phyloP scores from a whole-genome alignment of 164 flowering plant species.

The Vitis riparia region DNA sequence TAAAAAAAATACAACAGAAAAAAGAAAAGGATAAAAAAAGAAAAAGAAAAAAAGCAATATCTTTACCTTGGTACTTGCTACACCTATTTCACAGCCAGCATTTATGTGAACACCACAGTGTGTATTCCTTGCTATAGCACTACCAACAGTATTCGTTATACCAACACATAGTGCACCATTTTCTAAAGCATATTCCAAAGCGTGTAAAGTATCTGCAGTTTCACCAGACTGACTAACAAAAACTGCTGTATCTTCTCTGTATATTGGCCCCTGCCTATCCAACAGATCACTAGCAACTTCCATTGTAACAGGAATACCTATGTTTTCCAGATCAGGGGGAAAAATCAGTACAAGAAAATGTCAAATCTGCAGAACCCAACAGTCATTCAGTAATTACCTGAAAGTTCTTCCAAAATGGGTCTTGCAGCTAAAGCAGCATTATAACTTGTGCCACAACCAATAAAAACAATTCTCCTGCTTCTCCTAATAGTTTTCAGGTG shows the following conservation, averaged over 20 bases:
- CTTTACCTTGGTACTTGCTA: constrained; percentile 95
- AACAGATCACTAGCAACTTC: constrained; percentile 94
- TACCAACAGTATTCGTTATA: constrained; percentile 94
- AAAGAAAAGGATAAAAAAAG: neutral
- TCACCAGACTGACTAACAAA: constrained; percentile 99
- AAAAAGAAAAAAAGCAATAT: neutral
- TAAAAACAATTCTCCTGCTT: constrained; percentile 86
- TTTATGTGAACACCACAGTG: constrained; percentile 97
- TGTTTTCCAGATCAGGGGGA: neutral
- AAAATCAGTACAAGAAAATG: neutral
- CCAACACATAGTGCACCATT: constrained; percentile 99
- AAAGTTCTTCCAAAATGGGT: constrained; percentile 86
- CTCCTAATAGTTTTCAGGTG: constrained; percentile 92
- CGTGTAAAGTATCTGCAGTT: constrained; percentile 92
- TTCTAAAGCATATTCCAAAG: constrained; percentile 82
- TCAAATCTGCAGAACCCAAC: neutral
- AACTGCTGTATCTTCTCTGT: constrained; percentile 95
- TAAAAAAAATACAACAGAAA: neutral
- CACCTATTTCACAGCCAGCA: constrained; percentile 98
- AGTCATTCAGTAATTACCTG: constrained; percentile 35
- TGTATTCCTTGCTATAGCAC: constrained; percentile 90
- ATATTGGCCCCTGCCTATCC: constrained; percentile 94
- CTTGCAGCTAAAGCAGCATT: constrained; percentile 97
- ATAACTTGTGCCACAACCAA: constrained; percentile 99
- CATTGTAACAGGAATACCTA: constrained; percentile 93